These are phyloP conservation scores for Phytophthora uliginosa DNA, from an alignment of 352 stramenopile species.

Conservation along the genomic window DNA sequence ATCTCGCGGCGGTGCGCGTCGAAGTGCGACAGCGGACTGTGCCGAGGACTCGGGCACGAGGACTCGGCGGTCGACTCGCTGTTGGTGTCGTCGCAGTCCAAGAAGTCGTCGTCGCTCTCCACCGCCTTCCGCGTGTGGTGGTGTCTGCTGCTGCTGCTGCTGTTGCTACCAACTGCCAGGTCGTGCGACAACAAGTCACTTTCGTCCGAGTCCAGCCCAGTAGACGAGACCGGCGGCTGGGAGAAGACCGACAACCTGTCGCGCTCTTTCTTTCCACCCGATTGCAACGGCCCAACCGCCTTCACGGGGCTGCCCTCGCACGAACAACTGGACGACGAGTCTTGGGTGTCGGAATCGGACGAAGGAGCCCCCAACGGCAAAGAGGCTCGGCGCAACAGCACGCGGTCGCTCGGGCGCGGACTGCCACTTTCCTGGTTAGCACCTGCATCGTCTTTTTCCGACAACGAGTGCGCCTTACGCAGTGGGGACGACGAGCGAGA, in stretches of 20 bases:
- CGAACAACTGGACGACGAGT: conserved; percentile 20
- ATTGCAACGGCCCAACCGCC: neutral
- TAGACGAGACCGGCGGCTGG: conserved; percentile 20
- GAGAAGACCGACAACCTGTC: conserved; percentile 1
- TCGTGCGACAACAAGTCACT: conserved; percentile 31
- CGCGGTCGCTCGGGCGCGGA: conserved; percentile 14
- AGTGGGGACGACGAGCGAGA: conserved; percentile 2
- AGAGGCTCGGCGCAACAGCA: conserved; percentile 24
- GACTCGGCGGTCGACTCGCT: conserved; percentile 82
- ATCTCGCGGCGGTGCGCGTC: conserved; percentile 41
- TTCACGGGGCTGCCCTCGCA: conserved; percentile 28
- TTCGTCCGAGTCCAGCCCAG: conserved; percentile 14
- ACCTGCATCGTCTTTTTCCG: conserved; percentile 20
- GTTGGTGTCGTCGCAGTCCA: conserved; percentile 81
- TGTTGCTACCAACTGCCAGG: conserved; percentile 16
- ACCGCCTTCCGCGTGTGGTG: conserved; percentile 29
- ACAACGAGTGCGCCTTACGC: neutral
- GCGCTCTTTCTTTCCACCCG: neutral
- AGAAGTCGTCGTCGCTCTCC: conserved; percentile 66
- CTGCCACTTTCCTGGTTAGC: conserved; percentile 5
- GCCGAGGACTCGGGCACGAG: conserved; percentile 75
- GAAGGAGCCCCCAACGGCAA: conserved; percentile 18
- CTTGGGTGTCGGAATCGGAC: conserved; percentile 24
- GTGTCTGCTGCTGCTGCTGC: conserved; percentile 10
- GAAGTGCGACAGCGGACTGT: conserved; percentile 47